Evolutionary conservation across 1,284 basidiomycete species (phyloP), one percentile per base, ranked within the genome.

Genomic region (Papiliotrema nemorosa): DNA sequence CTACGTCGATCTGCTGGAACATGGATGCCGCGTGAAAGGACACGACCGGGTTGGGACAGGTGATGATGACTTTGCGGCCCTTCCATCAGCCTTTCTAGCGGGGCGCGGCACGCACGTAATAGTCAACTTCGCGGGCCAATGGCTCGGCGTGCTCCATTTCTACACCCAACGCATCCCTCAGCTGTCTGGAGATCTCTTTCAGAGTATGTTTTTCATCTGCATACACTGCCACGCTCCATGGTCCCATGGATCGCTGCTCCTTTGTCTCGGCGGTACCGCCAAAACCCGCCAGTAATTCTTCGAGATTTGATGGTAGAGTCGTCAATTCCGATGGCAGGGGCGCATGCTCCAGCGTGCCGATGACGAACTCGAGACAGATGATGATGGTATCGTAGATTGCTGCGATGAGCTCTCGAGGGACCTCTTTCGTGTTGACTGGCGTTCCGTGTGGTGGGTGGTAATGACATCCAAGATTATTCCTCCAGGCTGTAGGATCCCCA

Each of bases 201-300:
- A 88, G 89, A 2, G 90, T 92, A 72, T 97, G 96, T 63, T 92
- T 96, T 73, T 99, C 96, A 75, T 97, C 94, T 72, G 96, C 93
- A 92, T 92, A 97, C 2, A 97, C 76, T 18, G 96, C 79, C 48
- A 97, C 81, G 21, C 87, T 85, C 72, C 85, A 94, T 29, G 87
- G 82, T 56, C 93, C 86, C 58, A 83, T 84, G 13, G 57, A 58
- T 45, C 67, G 50, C n/a, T 40, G 40, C 1, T 67, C 64, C 35
- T 46, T 57, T 2, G 64, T 50, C 49, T 67, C 64, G 27, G 58
- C 67, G 5, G 64, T 66, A 5, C 43, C 44, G 6, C 49, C 55
- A n/a, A 53, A 50, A 16, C 40, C 21, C 5, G 51, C 27, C 24
- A 38, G 49, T 60, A 72, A 60, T 44, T 86, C 84, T 0, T 80